phyloP scores from a whole-genome alignment of 2,329 filamentous ascomycete species.

The Colletotrichum godetiae region DNA sequence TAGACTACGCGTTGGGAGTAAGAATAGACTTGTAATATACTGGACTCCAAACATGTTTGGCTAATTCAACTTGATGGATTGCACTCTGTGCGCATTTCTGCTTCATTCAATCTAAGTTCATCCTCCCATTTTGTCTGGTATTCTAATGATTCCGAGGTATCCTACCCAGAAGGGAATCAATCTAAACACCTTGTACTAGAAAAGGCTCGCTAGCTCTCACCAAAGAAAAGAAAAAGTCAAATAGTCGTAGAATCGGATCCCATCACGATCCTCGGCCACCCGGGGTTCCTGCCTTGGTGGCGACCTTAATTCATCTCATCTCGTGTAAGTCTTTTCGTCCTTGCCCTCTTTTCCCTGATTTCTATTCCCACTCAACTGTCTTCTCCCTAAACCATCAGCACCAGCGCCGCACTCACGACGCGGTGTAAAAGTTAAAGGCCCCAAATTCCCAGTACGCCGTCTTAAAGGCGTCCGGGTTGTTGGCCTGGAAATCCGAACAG shows the following conservation, averaged over 20 bases:
- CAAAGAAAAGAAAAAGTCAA: neutral
- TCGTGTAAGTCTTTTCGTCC: neutral
- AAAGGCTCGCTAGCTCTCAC: neutral
- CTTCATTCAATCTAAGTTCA: neutral
- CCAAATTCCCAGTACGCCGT: slow-evolving; percentile 76
- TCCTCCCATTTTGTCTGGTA: neutral
- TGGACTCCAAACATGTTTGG: neutral
- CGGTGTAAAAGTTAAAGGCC: slow-evolving; percentile 67
- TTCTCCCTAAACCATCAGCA: neutral
- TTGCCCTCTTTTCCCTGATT: neutral
- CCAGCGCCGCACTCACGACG: neutral
- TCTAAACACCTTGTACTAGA: neutral
- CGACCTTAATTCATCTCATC: neutral
- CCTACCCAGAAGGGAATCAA: neutral
- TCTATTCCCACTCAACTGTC: neutral
- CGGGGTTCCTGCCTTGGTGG: slow-evolving; percentile 17
- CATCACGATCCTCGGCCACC: neutral
- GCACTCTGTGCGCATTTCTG: neutral
- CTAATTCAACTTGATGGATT: neutral
- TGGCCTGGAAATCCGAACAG: slow-evolving; percentile 68
- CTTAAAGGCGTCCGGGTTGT: slow-evolving; percentile 64
- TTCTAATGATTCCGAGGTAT: neutral
- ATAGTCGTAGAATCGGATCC: slow-evolving; percentile 2
- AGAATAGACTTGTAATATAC: slow-evolving; percentile 22
- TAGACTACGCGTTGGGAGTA: neutral